These are phyloP conservation scores for Colletotrichum ledebouriae DNA, from an alignment of 2,329 filamentous ascomycete species.

Conservation along the genomic window DNA sequence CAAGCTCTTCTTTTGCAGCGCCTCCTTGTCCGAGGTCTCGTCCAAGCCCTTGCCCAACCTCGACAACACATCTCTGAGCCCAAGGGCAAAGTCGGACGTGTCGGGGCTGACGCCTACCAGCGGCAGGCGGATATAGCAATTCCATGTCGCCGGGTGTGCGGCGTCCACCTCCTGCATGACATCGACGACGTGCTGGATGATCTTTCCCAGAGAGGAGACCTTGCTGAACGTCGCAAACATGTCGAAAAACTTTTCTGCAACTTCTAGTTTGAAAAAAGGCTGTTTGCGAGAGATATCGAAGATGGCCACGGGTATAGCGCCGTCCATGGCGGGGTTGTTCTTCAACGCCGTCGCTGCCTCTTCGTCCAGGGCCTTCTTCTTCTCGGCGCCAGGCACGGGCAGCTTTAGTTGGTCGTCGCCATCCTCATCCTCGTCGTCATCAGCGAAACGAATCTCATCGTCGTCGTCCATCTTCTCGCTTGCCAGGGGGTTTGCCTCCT, in stretches of 20 bases:
- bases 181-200: constrained; percentile 81
- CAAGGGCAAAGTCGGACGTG: constrained; percentile 79
- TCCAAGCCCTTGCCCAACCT: constrained; percentile 67
- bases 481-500: constrained; percentile 59
- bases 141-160: constrained; percentile 72
- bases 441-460: constrained; percentile 58
- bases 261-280: constrained; percentile 73
- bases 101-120: constrained; percentile 74
- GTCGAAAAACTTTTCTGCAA: constrained; percentile 84
- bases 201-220: constrained; percentile 72
- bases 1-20: constrained; percentile 62
- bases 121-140: constrained; percentile 79
- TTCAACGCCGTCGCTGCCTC: constrained; percentile 67
- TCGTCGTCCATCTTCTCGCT: constrained; percentile 64
- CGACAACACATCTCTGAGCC: constrained; percentile 74
- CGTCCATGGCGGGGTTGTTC: constrained; percentile 86
- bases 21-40: constrained; percentile 59
- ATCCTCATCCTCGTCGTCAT: constrained; percentile 60
- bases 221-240: constrained; percentile 79
- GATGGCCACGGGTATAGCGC: constrained; percentile 93
- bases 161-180: constrained; percentile 72
- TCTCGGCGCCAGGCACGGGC: constrained; percentile 59
- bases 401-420: constrained; percentile 58
- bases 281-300: constrained; percentile 90
- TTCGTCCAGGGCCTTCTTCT: constrained; percentile 63